phyloP scores from a whole-genome alignment of 257 asterid genomes.

The Oldenlandia corymbosa region DNA sequence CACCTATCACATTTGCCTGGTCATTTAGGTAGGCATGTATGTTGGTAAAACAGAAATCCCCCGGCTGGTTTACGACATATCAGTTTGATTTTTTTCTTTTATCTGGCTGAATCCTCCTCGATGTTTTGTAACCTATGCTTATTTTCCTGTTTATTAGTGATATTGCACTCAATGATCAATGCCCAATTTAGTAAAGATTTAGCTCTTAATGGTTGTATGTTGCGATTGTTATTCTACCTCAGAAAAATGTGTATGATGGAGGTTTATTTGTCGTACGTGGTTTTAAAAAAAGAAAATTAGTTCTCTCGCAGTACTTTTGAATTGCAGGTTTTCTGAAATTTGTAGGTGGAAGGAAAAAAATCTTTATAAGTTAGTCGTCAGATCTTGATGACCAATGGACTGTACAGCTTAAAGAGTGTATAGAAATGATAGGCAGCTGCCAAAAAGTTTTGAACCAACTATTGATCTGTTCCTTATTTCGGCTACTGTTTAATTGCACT shows the following conservation, averaged over 20 bases:
- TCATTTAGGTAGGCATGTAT: slow-evolving; percentile 48
- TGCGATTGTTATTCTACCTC: neutral
- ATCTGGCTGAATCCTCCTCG: no score
- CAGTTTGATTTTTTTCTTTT: neutral
- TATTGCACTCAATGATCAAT: neutral
- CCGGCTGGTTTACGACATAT: neutral
- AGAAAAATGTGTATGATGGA: neutral
- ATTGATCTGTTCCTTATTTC: neutral
- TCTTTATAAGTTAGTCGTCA: neutral
- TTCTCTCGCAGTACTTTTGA: neutral
- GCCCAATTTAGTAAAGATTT: neutral
- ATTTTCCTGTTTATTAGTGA: neutral
- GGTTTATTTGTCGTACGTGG: neutral
- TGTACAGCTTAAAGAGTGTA: neutral
- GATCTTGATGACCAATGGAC: neutral
- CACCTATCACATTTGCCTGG: slow-evolving; percentile 94
- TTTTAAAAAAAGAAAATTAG: neutral
- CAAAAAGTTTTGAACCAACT: neutral
- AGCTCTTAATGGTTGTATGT: neutral
- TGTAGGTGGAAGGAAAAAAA: no score
- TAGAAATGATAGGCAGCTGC: neutral
- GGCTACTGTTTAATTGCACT: neutral
- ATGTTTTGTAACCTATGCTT: neutral
- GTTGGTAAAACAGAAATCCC: no score
- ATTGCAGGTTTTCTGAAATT: neutral